Conservation (phyloP, 2,329 filamentous ascomycete species). For the Daldinia sp. region DNA sequence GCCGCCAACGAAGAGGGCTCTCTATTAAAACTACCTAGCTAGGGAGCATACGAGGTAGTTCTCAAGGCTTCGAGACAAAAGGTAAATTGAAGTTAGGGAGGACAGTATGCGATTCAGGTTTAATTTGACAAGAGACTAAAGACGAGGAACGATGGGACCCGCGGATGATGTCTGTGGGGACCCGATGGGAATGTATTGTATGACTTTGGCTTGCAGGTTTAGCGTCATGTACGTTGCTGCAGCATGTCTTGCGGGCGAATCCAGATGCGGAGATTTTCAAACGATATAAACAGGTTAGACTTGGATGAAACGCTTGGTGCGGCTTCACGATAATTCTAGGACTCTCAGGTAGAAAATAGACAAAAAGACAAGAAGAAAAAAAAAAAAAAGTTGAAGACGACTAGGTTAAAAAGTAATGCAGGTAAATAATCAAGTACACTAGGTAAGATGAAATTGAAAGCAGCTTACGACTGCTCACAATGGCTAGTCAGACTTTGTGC, state of each 20-base stretch:
- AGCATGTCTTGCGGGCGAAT: conserved; percentile 37
- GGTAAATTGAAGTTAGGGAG: conserved; percentile 8
- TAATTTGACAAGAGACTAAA: conserved; percentile 25
- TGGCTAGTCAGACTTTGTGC: conserved; percentile 35
- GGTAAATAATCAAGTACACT: not conserved
- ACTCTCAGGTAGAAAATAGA: not conserved
- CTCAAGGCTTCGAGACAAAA: conserved; percentile 33
- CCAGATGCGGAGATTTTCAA: conserved; percentile 36
- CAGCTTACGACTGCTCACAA: conserved; percentile 32
- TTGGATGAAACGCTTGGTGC: conserved; percentile 6
- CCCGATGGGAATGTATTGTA: conserved; percentile 32
- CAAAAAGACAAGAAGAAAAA: conserved; percentile 11
- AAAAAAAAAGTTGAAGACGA: conserved; percentile 2
- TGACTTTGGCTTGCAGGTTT: conserved; percentile 32
- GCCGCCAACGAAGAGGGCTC: conserved; percentile 35
- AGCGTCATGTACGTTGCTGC: conserved; percentile 39
- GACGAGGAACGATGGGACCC: conserved; percentile 21
- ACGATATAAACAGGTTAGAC: conserved; percentile 31
- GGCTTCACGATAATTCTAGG: conserved; percentile 6
- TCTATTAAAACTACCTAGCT: conserved; percentile 34
- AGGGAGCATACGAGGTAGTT: conserved; percentile 33
- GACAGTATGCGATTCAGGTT: conserved; percentile 25
- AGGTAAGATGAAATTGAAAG: conserved; percentile 12
- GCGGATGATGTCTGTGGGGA: conserved; percentile 23
- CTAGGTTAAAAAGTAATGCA: not conserved